Percentiles rank a stretch among this genome's conserved stretches.
phyloP scores from a whole-genome alignment of 2,329 filamentous ascomycete species.

The Microdochium trichocladiopsis region DNA sequence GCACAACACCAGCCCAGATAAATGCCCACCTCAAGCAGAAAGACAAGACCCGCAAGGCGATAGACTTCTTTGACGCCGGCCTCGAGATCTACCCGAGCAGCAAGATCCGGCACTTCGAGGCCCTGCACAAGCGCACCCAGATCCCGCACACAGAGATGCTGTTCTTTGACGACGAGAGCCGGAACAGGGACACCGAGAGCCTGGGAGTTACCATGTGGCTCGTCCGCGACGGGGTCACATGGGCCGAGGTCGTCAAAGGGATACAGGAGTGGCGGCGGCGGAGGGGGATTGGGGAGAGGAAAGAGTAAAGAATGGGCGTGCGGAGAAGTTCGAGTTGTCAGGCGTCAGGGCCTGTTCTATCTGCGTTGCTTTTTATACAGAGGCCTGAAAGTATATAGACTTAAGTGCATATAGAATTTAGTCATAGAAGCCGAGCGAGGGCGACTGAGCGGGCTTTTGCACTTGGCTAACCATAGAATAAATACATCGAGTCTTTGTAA shows the following conservation, averaged over 20 bases:
- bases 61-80: slow-evolving; percentile 54
- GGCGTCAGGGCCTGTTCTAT: too few species aligned
- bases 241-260: slow-evolving; percentile 70
- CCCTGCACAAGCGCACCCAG: slow-evolving; percentile 63
- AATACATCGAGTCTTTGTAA: too few species aligned
- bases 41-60: slow-evolving; percentile 33
- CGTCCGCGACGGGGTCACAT: slow-evolving; percentile 71
- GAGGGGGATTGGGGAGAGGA: slow-evolving; percentile 32
- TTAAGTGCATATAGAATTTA: too few species aligned
- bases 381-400: too few species aligned
- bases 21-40: slow-evolving; percentile 11
- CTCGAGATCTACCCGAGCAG: slow-evolving; percentile 66
- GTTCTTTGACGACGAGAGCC: slow-evolving; percentile 89
- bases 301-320: too few species aligned
- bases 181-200: slow-evolving; percentile 74
- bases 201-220: slow-evolving; percentile 81
- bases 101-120: slow-evolving; percentile 81
- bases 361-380: too few species aligned
- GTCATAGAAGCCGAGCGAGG: too few species aligned
- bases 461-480: too few species aligned
- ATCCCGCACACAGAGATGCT: slow-evolving; percentile 78
- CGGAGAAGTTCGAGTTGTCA: too few species aligned
- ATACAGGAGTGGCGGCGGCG: slow-evolving; percentile 75
- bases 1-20: slow-evolving; percentile 3
- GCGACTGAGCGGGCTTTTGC: too few species aligned